A percentile compares a stretch with the other conserved stretches of the same genome.
These are phyloP conservation scores for Solanum hybrid DNA, from an alignment of 305 asterid species.

Conservation along the genomic window DNA sequence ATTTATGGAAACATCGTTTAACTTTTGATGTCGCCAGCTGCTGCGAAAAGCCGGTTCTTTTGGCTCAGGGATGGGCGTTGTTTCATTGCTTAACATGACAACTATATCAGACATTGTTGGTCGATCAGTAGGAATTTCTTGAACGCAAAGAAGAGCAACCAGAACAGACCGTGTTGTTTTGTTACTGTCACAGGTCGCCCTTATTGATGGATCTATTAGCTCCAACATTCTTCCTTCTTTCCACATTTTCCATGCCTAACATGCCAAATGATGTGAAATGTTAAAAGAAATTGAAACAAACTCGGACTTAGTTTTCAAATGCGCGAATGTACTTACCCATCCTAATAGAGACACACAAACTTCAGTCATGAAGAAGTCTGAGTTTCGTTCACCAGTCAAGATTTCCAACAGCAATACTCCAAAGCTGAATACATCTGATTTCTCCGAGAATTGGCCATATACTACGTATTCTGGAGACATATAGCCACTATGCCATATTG, in stretches of 20 bases:
- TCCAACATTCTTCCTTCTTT: background rate
- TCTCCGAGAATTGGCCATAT: conserved; percentile 2
- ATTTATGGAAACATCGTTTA: background rate
- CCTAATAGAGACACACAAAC: background rate
- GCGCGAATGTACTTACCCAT: background rate
- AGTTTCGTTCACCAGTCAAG: background rate
- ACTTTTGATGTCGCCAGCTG: background rate
- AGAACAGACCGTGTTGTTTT: background rate
- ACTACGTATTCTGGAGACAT: conserved; percentile 7
- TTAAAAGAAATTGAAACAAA: background rate
- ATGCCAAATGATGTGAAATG: background rate
- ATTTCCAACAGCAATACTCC: conserved; percentile 4
- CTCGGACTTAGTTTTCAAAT: background rate
- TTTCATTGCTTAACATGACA: background rate
- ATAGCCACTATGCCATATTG: background rate
- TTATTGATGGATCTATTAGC: conserved; percentile 3
- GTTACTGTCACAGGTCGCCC: background rate
- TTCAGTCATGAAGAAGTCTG: background rate
- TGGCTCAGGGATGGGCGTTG: background rate
- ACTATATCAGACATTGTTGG: conserved; percentile 2
- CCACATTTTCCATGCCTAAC: conserved; percentile 6
- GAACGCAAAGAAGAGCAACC: conserved; percentile 1
- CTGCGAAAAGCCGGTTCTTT: background rate
- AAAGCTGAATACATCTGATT: conserved; percentile 7
- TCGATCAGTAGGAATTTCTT: background rate